phyloP scores from a whole-genome alignment of 1,139 yeast species.

The Taphrina wiesneri region DNA sequence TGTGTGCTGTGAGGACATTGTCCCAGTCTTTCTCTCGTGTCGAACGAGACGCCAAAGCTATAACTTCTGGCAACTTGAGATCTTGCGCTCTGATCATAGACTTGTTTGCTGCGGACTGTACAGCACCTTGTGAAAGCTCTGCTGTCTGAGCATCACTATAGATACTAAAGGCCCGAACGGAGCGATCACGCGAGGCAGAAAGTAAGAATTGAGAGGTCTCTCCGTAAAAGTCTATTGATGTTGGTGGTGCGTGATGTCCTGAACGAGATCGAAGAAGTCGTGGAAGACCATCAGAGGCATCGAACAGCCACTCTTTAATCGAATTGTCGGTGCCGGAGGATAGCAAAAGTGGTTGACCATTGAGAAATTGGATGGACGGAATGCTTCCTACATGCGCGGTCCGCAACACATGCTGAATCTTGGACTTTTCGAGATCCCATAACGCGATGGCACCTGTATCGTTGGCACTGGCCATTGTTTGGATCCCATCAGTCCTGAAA shows the following conservation, averaged over 20 bases:
- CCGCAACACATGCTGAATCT: constrained; percentile 74
- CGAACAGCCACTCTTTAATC: constrained; percentile 87
- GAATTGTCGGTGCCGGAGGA: constrained; percentile 91
- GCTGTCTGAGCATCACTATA: constrained; percentile 97
- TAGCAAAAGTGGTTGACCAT: constrained; percentile 91
- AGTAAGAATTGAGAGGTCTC: constrained; percentile 77
- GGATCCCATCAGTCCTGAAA: constrained; percentile 87
- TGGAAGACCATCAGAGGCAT: constrained; percentile 80
- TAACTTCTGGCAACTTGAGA: constrained; percentile 71
- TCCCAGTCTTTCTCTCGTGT: constrained; percentile 94
- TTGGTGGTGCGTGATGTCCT: constrained; percentile 93
- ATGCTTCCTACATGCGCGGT: constrained; percentile 63
- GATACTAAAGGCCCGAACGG: constrained; percentile 88
- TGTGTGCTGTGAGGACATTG: constrained; percentile 87
- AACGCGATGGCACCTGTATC: constrained; percentile 80
- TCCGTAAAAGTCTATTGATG: constrained; percentile 73
- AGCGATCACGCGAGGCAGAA: constrained; percentile 82
- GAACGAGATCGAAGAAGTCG: constrained; percentile 90
- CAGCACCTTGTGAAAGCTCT: constrained; percentile 77
- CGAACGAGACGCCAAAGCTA: constrained; percentile 69
- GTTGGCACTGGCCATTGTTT: constrained; percentile 80
- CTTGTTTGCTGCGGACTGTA: constrained; percentile 52
- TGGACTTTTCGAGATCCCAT: constrained; percentile 71
- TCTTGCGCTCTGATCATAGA: constrained; percentile 59
- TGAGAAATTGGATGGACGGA: constrained; percentile 70